phyloP scores from a whole-genome alignment of 495 filamentous ascomycete species.

The Lepidopterella palustris region DNA sequence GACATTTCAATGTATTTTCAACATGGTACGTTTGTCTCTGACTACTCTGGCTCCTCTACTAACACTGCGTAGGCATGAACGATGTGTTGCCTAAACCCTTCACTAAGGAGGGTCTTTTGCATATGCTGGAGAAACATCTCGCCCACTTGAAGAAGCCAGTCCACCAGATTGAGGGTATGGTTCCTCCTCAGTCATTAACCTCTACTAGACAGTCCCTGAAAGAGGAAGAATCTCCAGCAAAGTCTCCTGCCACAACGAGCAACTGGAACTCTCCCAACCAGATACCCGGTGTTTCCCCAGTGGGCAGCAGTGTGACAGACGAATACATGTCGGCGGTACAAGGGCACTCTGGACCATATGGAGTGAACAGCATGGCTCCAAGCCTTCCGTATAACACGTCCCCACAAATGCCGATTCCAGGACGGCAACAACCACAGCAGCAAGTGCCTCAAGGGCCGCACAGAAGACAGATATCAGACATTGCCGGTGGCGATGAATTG shows the following conservation, averaged over 20 bases:
- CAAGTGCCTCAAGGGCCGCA: constrained; percentile 32
- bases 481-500: constrained; percentile 50
- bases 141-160: constrained; percentile 61
- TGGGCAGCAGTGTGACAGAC: constrained; percentile 33
- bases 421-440: constrained; percentile 20
- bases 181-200: constrained; percentile 44
- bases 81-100: constrained; percentile 97
- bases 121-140: constrained; percentile 85
- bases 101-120: constrained; percentile 87
- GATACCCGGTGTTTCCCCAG: constrained; percentile 36
- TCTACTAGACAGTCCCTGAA: constrained; percentile 55
- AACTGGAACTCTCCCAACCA: constrained; percentile 47
- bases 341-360: constrained; percentile 12
- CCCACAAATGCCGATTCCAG: constrained; percentile 18
- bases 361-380: constrained; percentile 14
- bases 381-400: constrained; percentile 21
- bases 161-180: constrained; percentile 50
- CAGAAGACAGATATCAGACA: constrained; percentile 61
- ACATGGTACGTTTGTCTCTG: constrained; percentile 60
- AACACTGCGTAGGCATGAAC: constrained; percentile 73
- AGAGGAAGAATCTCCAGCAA: constrained; percentile 74
- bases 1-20: constrained; percentile 97
- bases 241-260: constrained; percentile 42
- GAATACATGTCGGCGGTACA: constrained; percentile 37
- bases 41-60: constrained; percentile 20